Evolutionary conservation across 257 asterid species (phyloP).

Genomic region (Capsicum rhomboideum): DNA sequence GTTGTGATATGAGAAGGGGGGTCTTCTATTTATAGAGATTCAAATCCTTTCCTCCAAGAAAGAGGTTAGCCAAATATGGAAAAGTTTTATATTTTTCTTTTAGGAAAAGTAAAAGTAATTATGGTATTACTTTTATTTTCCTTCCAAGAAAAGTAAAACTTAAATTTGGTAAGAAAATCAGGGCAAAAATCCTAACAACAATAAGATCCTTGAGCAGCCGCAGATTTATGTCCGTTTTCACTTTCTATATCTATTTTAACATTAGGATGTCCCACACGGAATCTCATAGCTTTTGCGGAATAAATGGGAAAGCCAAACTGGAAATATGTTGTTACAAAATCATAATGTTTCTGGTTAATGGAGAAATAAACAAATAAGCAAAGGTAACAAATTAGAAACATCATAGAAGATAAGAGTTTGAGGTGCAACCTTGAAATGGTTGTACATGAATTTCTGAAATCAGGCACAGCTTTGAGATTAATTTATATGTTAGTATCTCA

Average conservation of each 20-base stretch:
- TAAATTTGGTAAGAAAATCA: too few relatives aligned
- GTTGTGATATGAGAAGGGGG: too few relatives aligned
- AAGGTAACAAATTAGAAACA: neutral
- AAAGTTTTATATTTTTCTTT: too few relatives aligned
- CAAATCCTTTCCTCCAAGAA: too few relatives aligned
- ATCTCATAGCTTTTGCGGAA: constrained; percentile 68
- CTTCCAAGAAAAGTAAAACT: too few relatives aligned
- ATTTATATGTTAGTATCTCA: constrained; percentile 49
- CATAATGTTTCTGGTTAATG: constrained; percentile 16
- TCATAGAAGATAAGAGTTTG: neutral
- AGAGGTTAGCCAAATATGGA: too few relatives aligned
- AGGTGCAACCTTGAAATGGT: constrained; percentile 63
- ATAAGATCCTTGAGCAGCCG: constrained; percentile 18
- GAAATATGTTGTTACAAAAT: constrained; percentile 46
- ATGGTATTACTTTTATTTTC: too few relatives aligned
- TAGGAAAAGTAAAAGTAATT: too few relatives aligned
- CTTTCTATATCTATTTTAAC: constrained; percentile 20
- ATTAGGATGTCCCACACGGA: constrained; percentile 47
- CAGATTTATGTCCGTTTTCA: constrained; percentile 10
- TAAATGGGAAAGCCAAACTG: constrained; percentile 72
- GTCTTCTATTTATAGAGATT: too few relatives aligned
- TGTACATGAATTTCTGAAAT: constrained; percentile 58
- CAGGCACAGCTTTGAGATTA: constrained; percentile 49
- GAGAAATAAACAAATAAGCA: neutral
- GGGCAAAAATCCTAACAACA: constrained; percentile 12